Conservation (phyloP, 2,329 filamentous ascomycete species). For the Talaromyces atroroseus region DNA sequence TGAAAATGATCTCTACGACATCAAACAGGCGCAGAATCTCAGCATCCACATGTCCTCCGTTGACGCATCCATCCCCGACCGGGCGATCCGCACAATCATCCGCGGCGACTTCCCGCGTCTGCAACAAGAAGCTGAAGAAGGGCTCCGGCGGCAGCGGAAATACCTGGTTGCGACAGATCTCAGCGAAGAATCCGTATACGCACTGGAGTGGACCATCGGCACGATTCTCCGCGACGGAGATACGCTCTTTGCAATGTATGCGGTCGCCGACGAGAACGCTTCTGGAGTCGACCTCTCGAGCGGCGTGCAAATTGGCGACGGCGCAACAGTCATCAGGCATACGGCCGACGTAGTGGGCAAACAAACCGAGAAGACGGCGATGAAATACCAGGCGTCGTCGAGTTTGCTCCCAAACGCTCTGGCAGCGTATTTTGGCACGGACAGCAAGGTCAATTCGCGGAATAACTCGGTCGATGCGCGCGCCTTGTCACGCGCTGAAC, state of each 20-base stretch:
- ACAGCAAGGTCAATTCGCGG: conserved; percentile 31
- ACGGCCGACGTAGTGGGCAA: conserved; percentile 62
- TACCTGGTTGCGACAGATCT: conserved; percentile 95
- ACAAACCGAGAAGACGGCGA: conserved; percentile 52
- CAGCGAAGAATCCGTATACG: conserved; percentile 89
- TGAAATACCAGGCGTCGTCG: conserved; percentile 33
- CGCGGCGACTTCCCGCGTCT: conserved; percentile 74
- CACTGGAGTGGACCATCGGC: conserved; percentile 94
- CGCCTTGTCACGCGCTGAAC: conserved; percentile 59
- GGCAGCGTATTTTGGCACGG: conserved; percentile 30
- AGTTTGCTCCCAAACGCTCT: conserved; percentile 27
- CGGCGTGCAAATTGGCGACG: conserved; percentile 60
- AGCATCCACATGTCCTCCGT: conserved; percentile 75
- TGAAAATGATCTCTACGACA: conserved; percentile 76
- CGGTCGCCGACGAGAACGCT: conserved; percentile 74
- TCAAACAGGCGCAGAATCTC: conserved; percentile 81
- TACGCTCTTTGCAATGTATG: conserved; percentile 87
- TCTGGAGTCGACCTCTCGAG: conserved; percentile 29
- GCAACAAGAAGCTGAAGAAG: conserved; percentile 70
- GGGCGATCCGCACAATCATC: conserved; percentile 83
- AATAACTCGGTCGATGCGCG: conserved; percentile 43
- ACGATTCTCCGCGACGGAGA: conserved; percentile 92
- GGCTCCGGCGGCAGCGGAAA: conserved; percentile 72
- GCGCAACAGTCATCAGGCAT: conserved; percentile 68
- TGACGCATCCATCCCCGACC: conserved; percentile 65